Evolutionary conservation across 2,329 filamentous ascomycete genomes (phyloP), one percentile per base, ranked within the genome.

Genomic region (Diaporthe longicolla): DNA sequence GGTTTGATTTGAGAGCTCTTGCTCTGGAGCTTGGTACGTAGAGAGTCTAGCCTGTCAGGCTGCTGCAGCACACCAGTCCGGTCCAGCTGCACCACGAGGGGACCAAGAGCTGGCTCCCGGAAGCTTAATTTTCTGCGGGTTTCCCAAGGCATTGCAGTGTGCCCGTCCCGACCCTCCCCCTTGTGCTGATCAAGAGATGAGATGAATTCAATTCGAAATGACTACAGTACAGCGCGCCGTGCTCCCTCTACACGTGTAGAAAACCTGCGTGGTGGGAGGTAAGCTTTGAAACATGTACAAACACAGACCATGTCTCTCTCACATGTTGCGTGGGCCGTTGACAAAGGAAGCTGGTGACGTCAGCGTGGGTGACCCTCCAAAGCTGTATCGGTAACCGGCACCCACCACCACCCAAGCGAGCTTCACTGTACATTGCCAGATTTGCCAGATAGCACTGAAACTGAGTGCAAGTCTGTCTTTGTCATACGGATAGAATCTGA

Each of bases 161-260:
- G 29, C 29, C 24, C 24, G 17, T 45, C 40, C 40, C 37, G 40
- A 4, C 37, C 37, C 37, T 40, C 26, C 26, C 26, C 61, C 61
- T 48, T 48, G 43, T 8, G 59, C 59, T 48, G 26, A 50, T 65
- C 61, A 50, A 9, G 29, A 66, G 61, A 66, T 52, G 63, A 26
- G 63, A 66, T 21, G 45, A 66, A 66, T 37, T 52, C 63, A 66
- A 66, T 66, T 66, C 45, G 11, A 50, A 10, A 19, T 45, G 32
- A 66, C 9, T 24, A 13, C 35, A 24, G 6, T 19, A n/a, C n/a
- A n/a, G n/a, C n/a, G n/a, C n/a, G 24, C 17, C 26, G 1, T 17
- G 1, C 19, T 17, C 19, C 17, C 37, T 11, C 8, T 6, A 40
- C 37, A 15, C 37, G 10, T 40, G 37, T 40, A 40, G 37, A 40